Evolutionary conservation across 495 filamentous ascomycete genomes (phyloP).

Genomic region (Xylaria nigripes): DNA sequence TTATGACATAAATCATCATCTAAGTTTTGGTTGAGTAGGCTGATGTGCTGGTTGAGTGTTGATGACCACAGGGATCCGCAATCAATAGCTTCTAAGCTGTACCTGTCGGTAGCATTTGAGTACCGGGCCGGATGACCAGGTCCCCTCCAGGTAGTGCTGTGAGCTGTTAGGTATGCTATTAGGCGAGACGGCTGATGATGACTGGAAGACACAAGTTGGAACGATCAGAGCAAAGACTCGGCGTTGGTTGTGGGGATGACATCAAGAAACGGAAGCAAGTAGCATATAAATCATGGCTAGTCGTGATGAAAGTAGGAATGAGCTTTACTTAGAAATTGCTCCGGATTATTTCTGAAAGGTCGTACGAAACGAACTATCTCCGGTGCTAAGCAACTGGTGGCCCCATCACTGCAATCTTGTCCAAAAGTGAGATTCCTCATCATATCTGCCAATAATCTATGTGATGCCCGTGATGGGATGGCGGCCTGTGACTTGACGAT

Average conservation of each 20-base stretch:
- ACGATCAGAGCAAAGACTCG: background rate
- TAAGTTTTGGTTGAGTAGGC: no score
- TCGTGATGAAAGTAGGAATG: slow-evolving; percentile 18
- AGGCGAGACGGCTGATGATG: background rate
- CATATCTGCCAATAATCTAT: slow-evolving; percentile 22
- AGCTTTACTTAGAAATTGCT: no score
- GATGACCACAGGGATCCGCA: background rate
- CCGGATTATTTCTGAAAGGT: no score
- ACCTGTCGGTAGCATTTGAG: background rate
- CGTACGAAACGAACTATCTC: no score
- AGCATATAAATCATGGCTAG: slow-evolving; percentile 38
- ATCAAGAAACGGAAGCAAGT: slow-evolving; percentile 41
- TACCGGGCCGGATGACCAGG: background rate
- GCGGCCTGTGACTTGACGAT: slow-evolving; percentile 47
- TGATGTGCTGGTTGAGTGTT: background rate
- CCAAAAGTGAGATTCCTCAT: slow-evolving; percentile 51
- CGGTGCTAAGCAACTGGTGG: no score
- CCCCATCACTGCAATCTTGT: slow-evolving; percentile 46
- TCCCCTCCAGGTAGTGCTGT: background rate
- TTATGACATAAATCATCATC: no score
- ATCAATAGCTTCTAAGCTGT: background rate
- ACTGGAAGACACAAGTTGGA: background rate
- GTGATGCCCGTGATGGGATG: slow-evolving; percentile 20
- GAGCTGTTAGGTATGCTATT: background rate
- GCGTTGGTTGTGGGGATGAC: slow-evolving; percentile 14